phyloP scores from a whole-genome alignment of 192 early-diverging fungal species.

The Linnemannia elongata region DNA sequence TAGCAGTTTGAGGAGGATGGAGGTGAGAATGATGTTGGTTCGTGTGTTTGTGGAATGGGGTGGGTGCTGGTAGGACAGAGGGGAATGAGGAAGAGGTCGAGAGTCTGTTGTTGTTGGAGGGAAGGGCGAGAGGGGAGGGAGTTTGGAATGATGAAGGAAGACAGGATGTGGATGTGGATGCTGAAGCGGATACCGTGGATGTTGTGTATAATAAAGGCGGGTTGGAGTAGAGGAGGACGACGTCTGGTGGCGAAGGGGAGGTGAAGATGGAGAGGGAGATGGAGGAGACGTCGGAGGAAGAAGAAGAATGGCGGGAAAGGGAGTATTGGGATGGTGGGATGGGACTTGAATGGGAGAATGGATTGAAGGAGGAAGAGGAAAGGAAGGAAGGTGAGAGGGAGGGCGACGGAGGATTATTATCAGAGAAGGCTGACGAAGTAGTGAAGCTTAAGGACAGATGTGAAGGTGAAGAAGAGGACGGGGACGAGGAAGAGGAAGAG shows the following conservation, averaged over 20 bases:
- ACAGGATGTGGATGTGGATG: not conserved
- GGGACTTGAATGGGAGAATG: not conserved
- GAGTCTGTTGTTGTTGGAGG: not conserved
- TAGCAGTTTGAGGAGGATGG: conserved; percentile 10
- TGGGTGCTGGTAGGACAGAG: not conserved
- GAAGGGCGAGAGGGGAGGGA: not conserved
- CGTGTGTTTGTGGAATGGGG: not conserved
- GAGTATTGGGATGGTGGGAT: not conserved
- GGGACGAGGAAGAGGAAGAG: not conserved
- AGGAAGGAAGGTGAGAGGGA: not conserved
- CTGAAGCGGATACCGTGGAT: conserved; percentile 7
- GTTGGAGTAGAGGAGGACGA: not conserved
- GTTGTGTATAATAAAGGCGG: not conserved
- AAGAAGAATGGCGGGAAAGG: not conserved
- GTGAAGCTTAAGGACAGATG: not conserved
- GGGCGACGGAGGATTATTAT: not conserved
- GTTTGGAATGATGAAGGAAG: not conserved
- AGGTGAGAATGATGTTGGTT: not conserved
- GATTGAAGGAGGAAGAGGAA: not conserved
- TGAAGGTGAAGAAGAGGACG: not conserved
- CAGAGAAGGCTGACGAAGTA: not conserved
- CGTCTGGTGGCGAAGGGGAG: not conserved
- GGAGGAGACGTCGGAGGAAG: conserved; percentile 4
- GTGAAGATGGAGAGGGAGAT: not conserved
- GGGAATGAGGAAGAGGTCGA: not conserved